Conservation (phyloP, 805 yeast species). For the Candida alai region DNA sequence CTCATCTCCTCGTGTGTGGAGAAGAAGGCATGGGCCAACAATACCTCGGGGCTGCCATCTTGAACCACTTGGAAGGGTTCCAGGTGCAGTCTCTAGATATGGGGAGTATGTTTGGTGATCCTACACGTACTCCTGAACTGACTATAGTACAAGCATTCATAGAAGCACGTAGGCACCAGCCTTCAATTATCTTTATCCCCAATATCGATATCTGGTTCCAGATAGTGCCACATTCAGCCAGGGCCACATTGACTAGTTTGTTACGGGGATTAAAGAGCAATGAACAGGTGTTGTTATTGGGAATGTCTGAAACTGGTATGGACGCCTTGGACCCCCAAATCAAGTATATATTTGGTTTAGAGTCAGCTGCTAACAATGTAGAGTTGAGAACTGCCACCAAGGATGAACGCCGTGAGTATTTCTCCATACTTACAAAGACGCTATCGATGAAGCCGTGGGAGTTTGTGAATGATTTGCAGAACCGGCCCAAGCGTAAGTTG, state of each 20-base stretch:
- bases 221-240: slow-evolving; percentile 65
- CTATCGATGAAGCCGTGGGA: slow-evolving; percentile 65
- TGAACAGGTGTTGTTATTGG: slow-evolving; percentile 73
- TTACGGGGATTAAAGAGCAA: slow-evolving; percentile 63
- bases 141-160: slow-evolving; percentile 76
- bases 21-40: slow-evolving; percentile 80
- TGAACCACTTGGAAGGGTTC: slow-evolving; percentile 82
- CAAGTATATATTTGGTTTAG: slow-evolving; percentile 54
- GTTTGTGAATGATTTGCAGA: slow-evolving; percentile 59
- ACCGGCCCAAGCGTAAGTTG: slow-evolving; percentile 49
- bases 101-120: slow-evolving; percentile 70
- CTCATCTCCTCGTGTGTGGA: slow-evolving; percentile 75
- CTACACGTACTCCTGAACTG: slow-evolving; percentile 79
- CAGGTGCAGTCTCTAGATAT: slow-evolving; percentile 85
- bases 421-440: slow-evolving; percentile 49
- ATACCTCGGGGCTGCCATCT: slow-evolving; percentile 75
- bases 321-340: slow-evolving; percentile 45
- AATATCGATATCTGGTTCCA: slow-evolving; percentile 73
- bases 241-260: slow-evolving; percentile 66
- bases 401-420: slow-evolving; percentile 53
- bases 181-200: slow-evolving; percentile 81
- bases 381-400: slow-evolving; percentile 39
- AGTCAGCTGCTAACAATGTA: slow-evolving; percentile 45
- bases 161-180: slow-evolving; percentile 87
- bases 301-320: slow-evolving; percentile 54